These are phyloP conservation scores for Colletotrichum navitas DNA, from an alignment of 2,329 filamentous ascomycete species.

Conservation along the genomic window DNA sequence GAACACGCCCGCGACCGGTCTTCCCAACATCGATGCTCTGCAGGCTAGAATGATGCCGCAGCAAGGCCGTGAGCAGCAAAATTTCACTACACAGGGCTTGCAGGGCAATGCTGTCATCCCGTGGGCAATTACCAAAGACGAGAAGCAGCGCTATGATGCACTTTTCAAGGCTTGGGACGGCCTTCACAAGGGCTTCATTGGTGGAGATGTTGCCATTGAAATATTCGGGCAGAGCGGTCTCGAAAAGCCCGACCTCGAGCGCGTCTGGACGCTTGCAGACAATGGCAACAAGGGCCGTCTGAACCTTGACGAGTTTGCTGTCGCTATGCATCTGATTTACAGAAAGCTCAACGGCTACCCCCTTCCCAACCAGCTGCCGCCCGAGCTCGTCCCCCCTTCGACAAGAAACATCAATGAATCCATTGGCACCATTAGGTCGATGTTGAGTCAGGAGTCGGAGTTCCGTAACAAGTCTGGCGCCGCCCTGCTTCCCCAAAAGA, in stretches of 20 bases:
- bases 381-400: slow-evolving; percentile 94
- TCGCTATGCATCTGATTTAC: slow-evolving; percentile 99
- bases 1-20: slow-evolving; percentile 87
- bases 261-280: slow-evolving; percentile 94
- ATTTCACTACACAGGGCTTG: slow-evolving; percentile 86
- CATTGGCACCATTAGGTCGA: slow-evolving; percentile 90
- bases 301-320: slow-evolving; percentile 96
- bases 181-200: slow-evolving; percentile 90
- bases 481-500: slow-evolving; percentile 91
- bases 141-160: slow-evolving; percentile 96
- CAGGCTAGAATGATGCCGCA: slow-evolving; percentile 98
- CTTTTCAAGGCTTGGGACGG: slow-evolving; percentile 98
- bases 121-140: slow-evolving; percentile 98
- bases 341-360: slow-evolving; percentile 96
- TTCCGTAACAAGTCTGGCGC: slow-evolving; percentile 90
- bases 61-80: slow-evolving; percentile 85
- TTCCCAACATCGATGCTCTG: slow-evolving; percentile 94
- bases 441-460: slow-evolving; percentile 91
- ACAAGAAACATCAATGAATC: slow-evolving; percentile 94
- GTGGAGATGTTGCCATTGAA: slow-evolving; percentile 92
- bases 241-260: slow-evolving; percentile 89
- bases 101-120: slow-evolving; percentile 96
- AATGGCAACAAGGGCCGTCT: slow-evolving; percentile 93
- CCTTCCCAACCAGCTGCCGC: slow-evolving; percentile 85
- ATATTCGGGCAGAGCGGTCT: slow-evolving; percentile 97